These are phyloP conservation scores for Plasmodium malariae DNA, from an alignment of 169 alveolate species.

Conservation along the genomic window DNA sequence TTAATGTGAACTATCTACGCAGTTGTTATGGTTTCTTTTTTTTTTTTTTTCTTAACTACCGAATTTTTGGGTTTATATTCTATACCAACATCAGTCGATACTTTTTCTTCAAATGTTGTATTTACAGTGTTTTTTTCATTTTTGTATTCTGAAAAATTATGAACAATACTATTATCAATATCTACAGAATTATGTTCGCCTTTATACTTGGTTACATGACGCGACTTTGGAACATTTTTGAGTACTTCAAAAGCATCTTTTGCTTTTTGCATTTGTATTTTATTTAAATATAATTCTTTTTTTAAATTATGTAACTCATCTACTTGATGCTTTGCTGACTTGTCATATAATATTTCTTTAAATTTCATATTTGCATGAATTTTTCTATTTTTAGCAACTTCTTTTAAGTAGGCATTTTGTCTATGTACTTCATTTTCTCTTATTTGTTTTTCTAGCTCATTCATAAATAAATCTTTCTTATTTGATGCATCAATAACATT, in stretches of 20 bases:
- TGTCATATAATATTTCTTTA: conserved; percentile 72
- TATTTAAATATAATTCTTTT: conserved; percentile 72
- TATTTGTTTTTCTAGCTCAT: conserved; percentile 69
- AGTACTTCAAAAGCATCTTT: conserved; percentile 72
- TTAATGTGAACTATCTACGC: no score
- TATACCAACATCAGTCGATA: conserved; percentile 17
- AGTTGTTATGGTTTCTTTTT: conserved; percentile 5
- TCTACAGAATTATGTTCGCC: background rate
- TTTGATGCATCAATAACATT: conserved; percentile 77
- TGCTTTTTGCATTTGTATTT: conserved; percentile 74
- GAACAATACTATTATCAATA: conserved; percentile 3
- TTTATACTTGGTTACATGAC: background rate
- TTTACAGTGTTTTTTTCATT: conserved; percentile 27
- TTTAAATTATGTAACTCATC: conserved; percentile 55
- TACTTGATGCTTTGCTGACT: conserved; percentile 46
- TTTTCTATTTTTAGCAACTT: conserved; percentile 78
- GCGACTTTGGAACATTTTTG: conserved; percentile 47
- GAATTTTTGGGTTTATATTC: conserved; percentile 9
- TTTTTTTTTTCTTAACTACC: conserved; percentile 5
- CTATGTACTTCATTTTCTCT: conserved; percentile 77
- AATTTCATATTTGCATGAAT: conserved; percentile 69
- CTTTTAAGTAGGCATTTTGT: conserved; percentile 73
- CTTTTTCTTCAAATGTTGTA: conserved; percentile 2
- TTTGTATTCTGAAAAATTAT: conserved; percentile 29
- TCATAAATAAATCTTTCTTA: conserved; percentile 75